Conservation (phyloP, 345 rosid genomes). For the Syzygium aromaticum region DNA sequence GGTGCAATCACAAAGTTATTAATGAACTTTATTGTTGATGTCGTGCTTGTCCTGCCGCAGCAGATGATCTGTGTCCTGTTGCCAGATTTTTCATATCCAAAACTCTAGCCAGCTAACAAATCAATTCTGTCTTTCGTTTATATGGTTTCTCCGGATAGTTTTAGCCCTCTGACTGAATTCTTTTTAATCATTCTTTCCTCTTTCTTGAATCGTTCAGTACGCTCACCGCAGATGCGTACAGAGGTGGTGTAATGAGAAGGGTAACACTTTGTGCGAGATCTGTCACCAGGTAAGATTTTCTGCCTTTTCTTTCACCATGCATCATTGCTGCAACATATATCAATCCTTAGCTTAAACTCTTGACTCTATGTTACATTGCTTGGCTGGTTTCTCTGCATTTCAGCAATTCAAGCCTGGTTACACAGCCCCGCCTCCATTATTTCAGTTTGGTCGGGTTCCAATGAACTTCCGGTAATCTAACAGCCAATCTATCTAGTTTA, state of each 20-base stretch:
- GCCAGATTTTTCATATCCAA: background rate
- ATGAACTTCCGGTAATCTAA: conserved; percentile 51
- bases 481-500: background rate
- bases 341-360: background rate
- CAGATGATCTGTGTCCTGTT: background rate
- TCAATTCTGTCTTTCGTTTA: background rate
- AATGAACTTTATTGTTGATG: background rate
- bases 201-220: conserved; percentile 32
- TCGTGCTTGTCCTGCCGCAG: background rate
- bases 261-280: conserved; percentile 75
- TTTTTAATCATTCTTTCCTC: background rate
- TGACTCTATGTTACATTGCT: background rate
- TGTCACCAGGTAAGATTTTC: conserved; percentile 60
- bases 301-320: background rate
- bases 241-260: conserved; percentile 95
- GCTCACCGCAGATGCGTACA: conserved; percentile 89
- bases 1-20: background rate
- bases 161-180: background rate
- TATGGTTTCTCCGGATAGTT: background rate
- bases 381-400: background rate
- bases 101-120: background rate
- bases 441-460: conserved; percentile 68
- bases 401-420: conserved; percentile 85
- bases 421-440: conserved; percentile 73
- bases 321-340: background rate